phyloP scores from a whole-genome alignment of 2,329 filamentous ascomycete species.

The Ceratocystis colombiana region DNA sequence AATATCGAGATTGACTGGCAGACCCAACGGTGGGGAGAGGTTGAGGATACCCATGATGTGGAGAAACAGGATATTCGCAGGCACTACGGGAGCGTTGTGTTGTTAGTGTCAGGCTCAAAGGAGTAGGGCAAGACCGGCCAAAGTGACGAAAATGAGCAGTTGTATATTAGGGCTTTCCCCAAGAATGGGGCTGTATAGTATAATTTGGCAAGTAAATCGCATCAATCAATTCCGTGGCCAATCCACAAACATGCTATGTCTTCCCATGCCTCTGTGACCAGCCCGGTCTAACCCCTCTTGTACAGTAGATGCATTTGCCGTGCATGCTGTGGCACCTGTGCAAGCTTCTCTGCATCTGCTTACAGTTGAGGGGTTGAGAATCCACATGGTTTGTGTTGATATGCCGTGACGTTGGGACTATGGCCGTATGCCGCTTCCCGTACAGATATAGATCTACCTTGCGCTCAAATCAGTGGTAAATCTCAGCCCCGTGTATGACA shows the following conservation, averaged over 20 bases:
- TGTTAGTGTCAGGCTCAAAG: constrained; percentile 59
- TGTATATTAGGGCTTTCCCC: constrained; percentile 5
- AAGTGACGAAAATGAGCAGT: background rate
- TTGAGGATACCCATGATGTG: constrained; percentile 96
- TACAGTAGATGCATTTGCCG: constrained; percentile 12
- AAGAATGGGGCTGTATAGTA: constrained; percentile 15
- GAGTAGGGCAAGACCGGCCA: background rate
- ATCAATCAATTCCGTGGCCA: background rate
- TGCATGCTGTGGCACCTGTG: constrained; percentile 31
- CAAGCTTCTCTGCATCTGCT: constrained; percentile 30
- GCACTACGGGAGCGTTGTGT: constrained; percentile 76
- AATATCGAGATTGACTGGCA: constrained; percentile 87
- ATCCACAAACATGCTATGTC: background rate
- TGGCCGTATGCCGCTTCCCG: constrained; percentile 39
- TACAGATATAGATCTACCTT: constrained; percentile 37
- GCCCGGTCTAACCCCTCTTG: constrained; percentile 9
- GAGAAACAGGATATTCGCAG: constrained; percentile 79
- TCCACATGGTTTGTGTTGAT: constrained; percentile 38
- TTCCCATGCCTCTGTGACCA: background rate
- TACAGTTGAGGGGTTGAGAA: constrained; percentile 28
- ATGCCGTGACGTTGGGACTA: constrained; percentile 47
- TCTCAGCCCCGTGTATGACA: constrained; percentile 50
- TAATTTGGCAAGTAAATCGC: background rate
- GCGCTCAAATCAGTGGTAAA: constrained; percentile 54
- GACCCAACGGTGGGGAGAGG: constrained; percentile 84